Conservation (phyloP, 208 protist genomes). For the Crithidia thermophila region DNA sequence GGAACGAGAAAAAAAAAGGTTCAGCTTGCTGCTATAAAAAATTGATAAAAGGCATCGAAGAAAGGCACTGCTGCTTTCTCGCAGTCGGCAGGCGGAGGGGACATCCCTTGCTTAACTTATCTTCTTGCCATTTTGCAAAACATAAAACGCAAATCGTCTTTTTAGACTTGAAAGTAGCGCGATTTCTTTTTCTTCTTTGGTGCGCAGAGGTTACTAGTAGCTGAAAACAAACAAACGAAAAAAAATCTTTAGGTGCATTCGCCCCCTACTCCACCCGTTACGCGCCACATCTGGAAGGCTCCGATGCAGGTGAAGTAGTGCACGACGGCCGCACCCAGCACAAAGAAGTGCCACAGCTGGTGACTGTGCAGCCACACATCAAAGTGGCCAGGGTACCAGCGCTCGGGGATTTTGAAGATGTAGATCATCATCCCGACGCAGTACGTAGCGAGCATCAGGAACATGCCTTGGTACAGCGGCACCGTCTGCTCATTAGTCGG, state of each 20-base stretch:
- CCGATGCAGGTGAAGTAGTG: constrained; percentile 75
- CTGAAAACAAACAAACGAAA: neutral
- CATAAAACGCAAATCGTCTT: no score
- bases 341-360: constrained; percentile 86
- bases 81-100: no score
- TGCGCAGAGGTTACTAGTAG: neutral
- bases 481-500: constrained; percentile 39
- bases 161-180: no score
- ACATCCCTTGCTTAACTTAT: no score
- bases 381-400: constrained; percentile 75
- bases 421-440: constrained; percentile 80
- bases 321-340: constrained; percentile 67
- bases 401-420: constrained; percentile 74
- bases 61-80: no score
- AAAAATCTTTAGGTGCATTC: constrained; percentile 23
- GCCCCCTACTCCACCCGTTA: constrained; percentile 33
- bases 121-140: no score
- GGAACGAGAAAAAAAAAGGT: no score
- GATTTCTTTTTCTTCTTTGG: neutral
- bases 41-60: no score
- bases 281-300: constrained; percentile 59
- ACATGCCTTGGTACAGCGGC: constrained; percentile 59
- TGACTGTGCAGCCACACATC: constrained; percentile 72
- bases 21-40: no score
- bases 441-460: constrained; percentile 73